Percentiles rank a stretch among this genome's conserved stretches.
phyloP scores from a whole-genome alignment of 2,329 filamentous ascomycete species.

The Calonectria leucothoes region DNA sequence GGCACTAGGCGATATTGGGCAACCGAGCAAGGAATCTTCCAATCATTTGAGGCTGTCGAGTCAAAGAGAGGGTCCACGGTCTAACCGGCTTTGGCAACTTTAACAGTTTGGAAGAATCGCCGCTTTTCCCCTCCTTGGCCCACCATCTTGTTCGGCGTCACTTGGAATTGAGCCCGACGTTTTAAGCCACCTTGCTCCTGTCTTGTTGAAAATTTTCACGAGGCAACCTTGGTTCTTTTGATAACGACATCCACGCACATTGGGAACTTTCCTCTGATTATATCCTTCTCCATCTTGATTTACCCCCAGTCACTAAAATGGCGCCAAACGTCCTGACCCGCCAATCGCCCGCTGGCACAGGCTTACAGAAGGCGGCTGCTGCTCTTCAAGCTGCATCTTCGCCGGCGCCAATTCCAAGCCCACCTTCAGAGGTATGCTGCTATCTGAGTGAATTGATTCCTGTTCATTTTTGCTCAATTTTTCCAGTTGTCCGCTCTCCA shows the following conservation, averaged over 20 bases:
- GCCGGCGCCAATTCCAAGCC: neutral
- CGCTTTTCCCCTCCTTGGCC: neutral
- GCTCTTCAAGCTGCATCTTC: neutral
- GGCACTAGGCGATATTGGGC: neutral
- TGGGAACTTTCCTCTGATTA: neutral
- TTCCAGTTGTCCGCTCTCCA: neutral
- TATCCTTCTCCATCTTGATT: neutral
- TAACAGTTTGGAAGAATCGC: constrained; percentile 8
- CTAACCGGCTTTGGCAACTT: neutral
- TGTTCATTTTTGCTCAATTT: neutral
- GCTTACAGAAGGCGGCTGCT: neutral
- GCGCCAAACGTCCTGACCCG: neutral
- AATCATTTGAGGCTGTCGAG: neutral
- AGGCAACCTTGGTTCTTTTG: neutral
- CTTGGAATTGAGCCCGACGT: neutral
- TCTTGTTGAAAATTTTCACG: neutral
- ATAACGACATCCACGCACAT: neutral
- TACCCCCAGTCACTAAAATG: neutral
- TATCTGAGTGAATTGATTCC: neutral
- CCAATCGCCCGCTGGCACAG: neutral
- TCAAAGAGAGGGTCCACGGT: neutral
- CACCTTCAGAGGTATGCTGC: neutral
- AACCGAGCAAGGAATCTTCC: neutral
- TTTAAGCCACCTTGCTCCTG: neutral
- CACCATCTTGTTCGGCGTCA: neutral